phyloP scores from a whole-genome alignment of 352 stramenopile species.

The Phytophthora tentaculata region DNA sequence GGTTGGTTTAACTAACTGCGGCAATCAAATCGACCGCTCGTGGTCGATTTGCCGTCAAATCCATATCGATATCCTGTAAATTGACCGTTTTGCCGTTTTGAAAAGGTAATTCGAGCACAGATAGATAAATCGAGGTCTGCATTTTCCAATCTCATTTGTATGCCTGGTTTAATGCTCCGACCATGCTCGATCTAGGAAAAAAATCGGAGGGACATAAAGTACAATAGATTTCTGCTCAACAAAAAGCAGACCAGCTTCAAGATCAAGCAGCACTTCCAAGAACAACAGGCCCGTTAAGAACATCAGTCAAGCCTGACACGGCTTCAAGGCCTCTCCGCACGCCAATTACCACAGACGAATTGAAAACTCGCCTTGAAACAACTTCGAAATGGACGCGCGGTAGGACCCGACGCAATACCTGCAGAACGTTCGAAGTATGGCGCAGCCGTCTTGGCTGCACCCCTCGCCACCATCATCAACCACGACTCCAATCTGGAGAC shows the following conservation, averaged over 20 bases:
- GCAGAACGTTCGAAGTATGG: background rate
- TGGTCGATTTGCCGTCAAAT: no score
- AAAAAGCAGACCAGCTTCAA: background rate
- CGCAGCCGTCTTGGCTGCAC: background rate
- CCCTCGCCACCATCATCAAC: conserved; percentile 2
- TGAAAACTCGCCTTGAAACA: background rate
- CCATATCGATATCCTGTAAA: no score
- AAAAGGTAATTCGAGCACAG: no score
- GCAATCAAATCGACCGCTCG: no score
- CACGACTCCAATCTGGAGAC: conserved; percentile 4
- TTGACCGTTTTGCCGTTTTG: no score
- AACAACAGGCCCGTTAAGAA: background rate
- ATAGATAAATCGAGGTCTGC: no score
- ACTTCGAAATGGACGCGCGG: background rate
- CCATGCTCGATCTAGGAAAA: no score
- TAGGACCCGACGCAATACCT: background rate
- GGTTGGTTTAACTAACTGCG: no score
- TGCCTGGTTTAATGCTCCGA: no score
- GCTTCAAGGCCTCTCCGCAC: background rate
- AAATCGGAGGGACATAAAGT: no score
- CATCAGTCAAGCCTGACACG: background rate
- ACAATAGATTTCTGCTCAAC: background rate
- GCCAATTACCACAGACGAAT: background rate
- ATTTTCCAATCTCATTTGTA: no score
- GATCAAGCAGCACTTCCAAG: background rate